Evolutionary conservation across 1,139 yeast genomes (phyloP).

Genomic region (Hemisphaericaspora xylofermentans): DNA sequence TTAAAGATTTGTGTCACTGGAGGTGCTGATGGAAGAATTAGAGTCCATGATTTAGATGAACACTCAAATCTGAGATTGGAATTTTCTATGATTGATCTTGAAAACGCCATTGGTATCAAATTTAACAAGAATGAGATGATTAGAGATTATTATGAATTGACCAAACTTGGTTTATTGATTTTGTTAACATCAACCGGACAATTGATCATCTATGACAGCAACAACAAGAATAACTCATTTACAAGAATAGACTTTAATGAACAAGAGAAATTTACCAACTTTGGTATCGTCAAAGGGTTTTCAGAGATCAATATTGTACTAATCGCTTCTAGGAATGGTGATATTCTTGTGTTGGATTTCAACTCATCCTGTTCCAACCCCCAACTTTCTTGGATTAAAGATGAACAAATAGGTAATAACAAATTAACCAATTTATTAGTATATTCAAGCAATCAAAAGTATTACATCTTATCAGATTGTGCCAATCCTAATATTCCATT

Average conservation of each 20-base stretch:
- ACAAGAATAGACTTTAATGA: slow-evolving; percentile 20
- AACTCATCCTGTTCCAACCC: slow-evolving; percentile 19
- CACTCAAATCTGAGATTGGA: slow-evolving; percentile 11
- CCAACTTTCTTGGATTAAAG: slow-evolving; percentile 22
- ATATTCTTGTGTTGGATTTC: slow-evolving; percentile 47
- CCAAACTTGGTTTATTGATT: slow-evolving; percentile 39
- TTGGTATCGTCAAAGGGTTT: slow-evolving; percentile 53
- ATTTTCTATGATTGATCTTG: slow-evolving; percentile 33
- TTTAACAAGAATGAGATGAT: slow-evolving; percentile 54
- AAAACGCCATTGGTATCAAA: slow-evolving; percentile 21
- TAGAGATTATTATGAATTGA: slow-evolving; percentile 56
- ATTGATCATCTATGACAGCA: slow-evolving; percentile 34
- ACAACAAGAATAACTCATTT: slow-evolving; percentile 27
- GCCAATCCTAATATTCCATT: slow-evolving; percentile 66
- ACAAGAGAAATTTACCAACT: slow-evolving; percentile 35
- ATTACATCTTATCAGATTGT: slow-evolving; percentile 54
- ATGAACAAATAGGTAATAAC: slow-evolving; percentile 22
- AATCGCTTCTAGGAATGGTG: slow-evolving; percentile 56
- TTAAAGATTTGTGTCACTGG: slow-evolving; percentile 64
- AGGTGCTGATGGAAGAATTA: slow-evolving; percentile 85
- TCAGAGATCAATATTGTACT: slow-evolving; percentile 37
- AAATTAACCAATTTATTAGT: slow-evolving; percentile 57
- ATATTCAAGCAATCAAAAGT: slow-evolving; percentile 18
- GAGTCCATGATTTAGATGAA: slow-evolving; percentile 52
- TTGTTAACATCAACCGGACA: slow-evolving; percentile 66